Evolutionary conservation across 305 asterid species (phyloP).

Genomic region (Fraxinus sp.): DNA sequence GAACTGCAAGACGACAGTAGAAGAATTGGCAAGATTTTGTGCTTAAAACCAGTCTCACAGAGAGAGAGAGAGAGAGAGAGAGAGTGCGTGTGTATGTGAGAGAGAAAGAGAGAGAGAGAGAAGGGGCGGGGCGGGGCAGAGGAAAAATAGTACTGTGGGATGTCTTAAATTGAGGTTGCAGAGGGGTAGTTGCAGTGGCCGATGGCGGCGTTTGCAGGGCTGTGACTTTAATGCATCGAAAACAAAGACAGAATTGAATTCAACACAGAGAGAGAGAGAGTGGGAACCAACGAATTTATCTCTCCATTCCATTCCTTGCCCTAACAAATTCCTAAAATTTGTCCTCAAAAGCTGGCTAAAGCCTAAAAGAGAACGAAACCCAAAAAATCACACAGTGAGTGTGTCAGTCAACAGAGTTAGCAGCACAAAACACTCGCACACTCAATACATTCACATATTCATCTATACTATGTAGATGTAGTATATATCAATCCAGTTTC

Average conservation of each 20-base stretch:
- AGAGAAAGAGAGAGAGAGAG: background rate
- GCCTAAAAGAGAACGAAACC: slow-evolving; percentile 22
- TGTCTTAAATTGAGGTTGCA: slow-evolving; percentile 71
- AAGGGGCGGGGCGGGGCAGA: background rate
- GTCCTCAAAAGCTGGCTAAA: slow-evolving; percentile 33
- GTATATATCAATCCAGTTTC: background rate
- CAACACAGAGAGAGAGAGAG: slow-evolving; percentile 4
- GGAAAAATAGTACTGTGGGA: slow-evolving; percentile 21
- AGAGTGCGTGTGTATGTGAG: slow-evolving; percentile 14
- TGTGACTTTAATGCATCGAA: slow-evolving; percentile 65
- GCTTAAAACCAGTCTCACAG: background rate
- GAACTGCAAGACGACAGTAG: slow-evolving; percentile 58
- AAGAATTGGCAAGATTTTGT: slow-evolving; percentile 42
- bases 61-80: slow-evolving; percentile 25
- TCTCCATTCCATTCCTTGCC: slow-evolving; percentile 19
- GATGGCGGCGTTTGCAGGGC: slow-evolving; percentile 99
- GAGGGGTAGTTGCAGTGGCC: slow-evolving; percentile 58
- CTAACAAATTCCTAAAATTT: slow-evolving; percentile 33
- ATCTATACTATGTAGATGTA: slow-evolving; percentile 1
- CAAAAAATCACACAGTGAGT: slow-evolving; percentile 20
- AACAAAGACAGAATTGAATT: slow-evolving; percentile 38
- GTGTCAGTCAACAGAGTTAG: slow-evolving; percentile 33
- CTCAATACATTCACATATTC: background rate
- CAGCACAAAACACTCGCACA: slow-evolving; percentile 32
- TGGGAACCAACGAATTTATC: slow-evolving; percentile 5